Evolutionary conservation across 2,329 filamentous ascomycete species (phyloP), one percentile per base, ranked within the genome.

Genomic region (Colletotrichum eleusines): DNA sequence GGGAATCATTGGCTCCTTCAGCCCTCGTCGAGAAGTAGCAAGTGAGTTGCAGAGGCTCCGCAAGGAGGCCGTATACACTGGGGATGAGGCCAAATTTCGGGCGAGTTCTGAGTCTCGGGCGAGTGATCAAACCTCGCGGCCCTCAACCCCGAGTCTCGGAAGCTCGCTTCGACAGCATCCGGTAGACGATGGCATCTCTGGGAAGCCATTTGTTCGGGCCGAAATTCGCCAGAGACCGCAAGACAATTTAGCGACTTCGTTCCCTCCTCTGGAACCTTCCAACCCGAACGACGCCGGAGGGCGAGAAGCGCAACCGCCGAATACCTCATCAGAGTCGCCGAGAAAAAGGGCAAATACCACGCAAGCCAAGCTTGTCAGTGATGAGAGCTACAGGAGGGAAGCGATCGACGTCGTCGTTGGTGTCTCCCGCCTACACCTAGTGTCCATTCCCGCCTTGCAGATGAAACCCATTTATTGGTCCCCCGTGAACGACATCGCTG

Each of bases 381-480:
- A 69, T 35, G 61, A 54, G 16, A 69, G 60, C 18, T 50, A 69
- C 26, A 62, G 51, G 42, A 64, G 23, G 69, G 78, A 78, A 31
- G 73, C 80, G 70, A 77, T 80, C 6, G 90, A 92, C 69, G 90
- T 98, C 2, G 90, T 94, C 4, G 95, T 98, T 1, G 96, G 96
- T 0, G 86, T 96, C 7, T 97, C 95, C n/a, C 89, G 94, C 74
- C 84, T 99, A 69, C 95, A 99, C 78, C 88, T 95, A 76, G 95
- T 98, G 1, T 90, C 93, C 69, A 85, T 98, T 75, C 94, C 95
- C 28, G 88, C 88, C 63, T 82, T 97, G 42, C 87, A 93, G 76
- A 97, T 99, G 94, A 94, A 95, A 79, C 96, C 96, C 0, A 98
- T 98, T 71, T 99, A 99, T 79, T 99, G 96, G 96, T 95, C 92